Percentiles rank a stretch among this genome's conserved stretches.
These are phyloP conservation scores for Lachnellula occidentalis DNA, from an alignment of 2,329 filamentous ascomycete species.

Conservation along the genomic window DNA sequence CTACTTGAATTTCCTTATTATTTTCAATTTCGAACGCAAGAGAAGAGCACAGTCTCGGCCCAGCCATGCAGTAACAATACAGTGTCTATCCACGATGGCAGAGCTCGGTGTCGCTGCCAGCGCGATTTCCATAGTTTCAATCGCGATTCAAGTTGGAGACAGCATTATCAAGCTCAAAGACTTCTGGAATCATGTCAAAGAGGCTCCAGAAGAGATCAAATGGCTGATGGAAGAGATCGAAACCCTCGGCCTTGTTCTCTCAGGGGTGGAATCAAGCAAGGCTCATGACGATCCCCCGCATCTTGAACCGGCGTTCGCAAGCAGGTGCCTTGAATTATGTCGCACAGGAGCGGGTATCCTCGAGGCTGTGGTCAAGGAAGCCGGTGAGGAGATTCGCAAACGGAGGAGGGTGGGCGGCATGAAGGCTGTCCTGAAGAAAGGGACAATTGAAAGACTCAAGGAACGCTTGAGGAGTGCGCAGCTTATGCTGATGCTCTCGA, in stretches of 20 bases:
- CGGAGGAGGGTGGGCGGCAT: neutral
- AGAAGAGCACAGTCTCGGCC: too few relatives aligned
- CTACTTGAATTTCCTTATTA: neutral
- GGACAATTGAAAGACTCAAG: constrained; percentile 1
- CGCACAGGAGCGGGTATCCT: neutral
- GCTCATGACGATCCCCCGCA: neutral
- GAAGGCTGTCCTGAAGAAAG: neutral
- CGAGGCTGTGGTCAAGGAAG: neutral
- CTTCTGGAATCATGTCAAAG: constrained; percentile 1
- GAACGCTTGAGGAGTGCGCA: neutral
- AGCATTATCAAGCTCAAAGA: constrained; percentile 1
- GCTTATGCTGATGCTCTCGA: neutral
- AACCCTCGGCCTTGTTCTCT: neutral
- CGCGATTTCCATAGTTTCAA: neutral
- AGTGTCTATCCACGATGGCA: neutral
- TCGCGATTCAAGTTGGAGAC: constrained; percentile 4
- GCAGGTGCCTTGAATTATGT: neutral
- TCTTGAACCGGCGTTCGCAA: neutral
- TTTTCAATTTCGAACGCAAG: too few relatives aligned
- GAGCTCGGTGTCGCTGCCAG: neutral
- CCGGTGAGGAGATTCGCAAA: neutral
- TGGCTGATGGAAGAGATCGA: neutral
- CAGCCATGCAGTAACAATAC: neutral
- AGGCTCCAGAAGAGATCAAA: constrained; percentile 2
- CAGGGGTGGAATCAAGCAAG: neutral